Conservation (phyloP, 768 basidiomycete species). For the Cystofilobasidium bisporidii region DNA sequence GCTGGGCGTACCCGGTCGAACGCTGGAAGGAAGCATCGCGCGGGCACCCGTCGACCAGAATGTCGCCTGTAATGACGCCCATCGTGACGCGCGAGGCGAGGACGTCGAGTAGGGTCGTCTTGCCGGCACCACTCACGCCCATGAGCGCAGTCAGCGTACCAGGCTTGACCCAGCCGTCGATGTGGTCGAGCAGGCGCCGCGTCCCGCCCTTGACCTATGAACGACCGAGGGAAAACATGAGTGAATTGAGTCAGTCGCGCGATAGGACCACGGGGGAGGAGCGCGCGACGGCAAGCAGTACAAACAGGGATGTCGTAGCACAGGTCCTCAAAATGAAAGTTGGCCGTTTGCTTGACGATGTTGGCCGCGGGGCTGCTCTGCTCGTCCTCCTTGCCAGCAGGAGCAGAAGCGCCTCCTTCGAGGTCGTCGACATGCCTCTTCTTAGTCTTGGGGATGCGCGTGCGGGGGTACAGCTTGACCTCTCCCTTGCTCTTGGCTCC, state of each 20-base stretch:
- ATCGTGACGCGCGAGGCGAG: constrained; percentile 36
- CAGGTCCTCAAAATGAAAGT: constrained; percentile 5
- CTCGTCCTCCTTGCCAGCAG: neutral
- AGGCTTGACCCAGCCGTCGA: constrained; percentile 38
- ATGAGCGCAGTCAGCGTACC: constrained; percentile 38
- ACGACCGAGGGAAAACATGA: constrained; percentile 17
- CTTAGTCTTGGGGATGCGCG: neutral
- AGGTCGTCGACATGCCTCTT: neutral
- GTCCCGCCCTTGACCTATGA: constrained; percentile 38
- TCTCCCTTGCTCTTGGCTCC: constrained; percentile 1
- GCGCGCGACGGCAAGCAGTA: too few relatives aligned
- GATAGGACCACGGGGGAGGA: too few relatives aligned
- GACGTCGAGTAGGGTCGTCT: constrained; percentile 40
- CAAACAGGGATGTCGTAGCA: constrained; percentile 35
- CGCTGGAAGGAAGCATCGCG: constrained; percentile 35
- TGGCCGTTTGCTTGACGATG: neutral
- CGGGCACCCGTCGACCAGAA: constrained; percentile 43
- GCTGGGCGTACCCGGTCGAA: constrained; percentile 42
- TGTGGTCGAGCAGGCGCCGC: constrained; percentile 44
- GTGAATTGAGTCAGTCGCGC: constrained; percentile 9
- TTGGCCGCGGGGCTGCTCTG: constrained; percentile 25
- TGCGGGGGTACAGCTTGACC: neutral
- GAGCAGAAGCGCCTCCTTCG: neutral
- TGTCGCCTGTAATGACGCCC: constrained; percentile 15
- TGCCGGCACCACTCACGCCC: constrained; percentile 45